Conservation (phyloP, 495 filamentous ascomycete genomes). For the Aspergillus leporis region DNA sequence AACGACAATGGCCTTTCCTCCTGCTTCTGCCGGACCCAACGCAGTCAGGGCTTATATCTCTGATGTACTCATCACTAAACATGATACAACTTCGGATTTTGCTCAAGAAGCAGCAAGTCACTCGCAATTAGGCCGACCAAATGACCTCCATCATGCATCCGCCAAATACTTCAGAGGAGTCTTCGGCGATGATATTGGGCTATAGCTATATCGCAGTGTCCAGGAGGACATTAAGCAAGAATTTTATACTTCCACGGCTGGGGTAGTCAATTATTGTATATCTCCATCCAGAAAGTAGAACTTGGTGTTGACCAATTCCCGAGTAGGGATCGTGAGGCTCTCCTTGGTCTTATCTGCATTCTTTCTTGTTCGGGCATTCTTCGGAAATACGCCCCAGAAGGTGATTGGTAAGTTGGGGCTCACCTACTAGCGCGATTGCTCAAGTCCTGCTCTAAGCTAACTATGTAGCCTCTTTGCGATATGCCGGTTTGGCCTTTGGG, state of each 20-base stretch:
- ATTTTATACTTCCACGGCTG: background rate
- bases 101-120: background rate
- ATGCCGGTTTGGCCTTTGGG: background rate
- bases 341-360: background rate
- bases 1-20: background rate
- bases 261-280: background rate
- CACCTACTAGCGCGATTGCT: no score
- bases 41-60: background rate
- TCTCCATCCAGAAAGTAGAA: background rate
- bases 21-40: background rate
- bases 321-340: background rate
- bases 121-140: conserved; percentile 1
- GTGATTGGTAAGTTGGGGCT: background rate
- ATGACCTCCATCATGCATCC: background rate
- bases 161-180: background rate
- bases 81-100: background rate
- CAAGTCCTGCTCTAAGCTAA: background rate
- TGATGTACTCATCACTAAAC: background rate
- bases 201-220: background rate
- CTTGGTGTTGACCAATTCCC: background rate
- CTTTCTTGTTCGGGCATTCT: background rate
- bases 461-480: background rate
- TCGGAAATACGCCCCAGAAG: background rate
- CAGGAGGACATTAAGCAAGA: background rate
- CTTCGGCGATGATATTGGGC: background rate